These are phyloP conservation scores for Daldinia eschscholtzii DNA, from an alignment of 2,329 filamentous ascomycete species.

Conservation along the genomic window DNA sequence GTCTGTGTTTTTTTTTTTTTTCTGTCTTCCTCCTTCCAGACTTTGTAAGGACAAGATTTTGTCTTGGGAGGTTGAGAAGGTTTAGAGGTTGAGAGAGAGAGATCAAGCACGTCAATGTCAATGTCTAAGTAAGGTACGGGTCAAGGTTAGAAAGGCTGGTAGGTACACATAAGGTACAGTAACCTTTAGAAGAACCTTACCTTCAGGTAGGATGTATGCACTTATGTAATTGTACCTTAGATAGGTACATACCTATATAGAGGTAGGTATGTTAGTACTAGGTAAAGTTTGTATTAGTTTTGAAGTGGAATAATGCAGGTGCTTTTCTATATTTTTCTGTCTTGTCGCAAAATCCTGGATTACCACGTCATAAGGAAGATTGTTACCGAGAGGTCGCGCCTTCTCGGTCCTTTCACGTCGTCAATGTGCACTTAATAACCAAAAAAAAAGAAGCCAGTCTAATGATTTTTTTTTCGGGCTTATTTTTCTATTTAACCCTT, in stretches of 20 bases:
- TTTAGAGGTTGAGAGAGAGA: not conserved
- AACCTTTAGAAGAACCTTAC: no score
- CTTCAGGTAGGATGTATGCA: not conserved
- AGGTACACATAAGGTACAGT: no score
- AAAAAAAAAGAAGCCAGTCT: not conserved
- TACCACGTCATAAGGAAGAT: conserved; percentile 40
- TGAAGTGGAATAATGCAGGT: conserved; percentile 5
- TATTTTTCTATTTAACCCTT: no score
- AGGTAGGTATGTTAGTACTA: conserved; percentile 12
- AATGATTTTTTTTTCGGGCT: no score
- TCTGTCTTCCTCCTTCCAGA: not conserved
- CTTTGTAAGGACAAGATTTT: conserved; percentile 19
- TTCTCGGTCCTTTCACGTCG: conserved; percentile 21
- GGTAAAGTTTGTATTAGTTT: conserved; percentile 21
- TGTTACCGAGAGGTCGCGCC: conserved; percentile 29
- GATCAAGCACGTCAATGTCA: not conserved
- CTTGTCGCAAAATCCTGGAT: conserved; percentile 34
- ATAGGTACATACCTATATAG: not conserved
- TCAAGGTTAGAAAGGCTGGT: not conserved
- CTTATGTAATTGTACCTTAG: not conserved
- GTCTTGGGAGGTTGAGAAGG: conserved; percentile 25
- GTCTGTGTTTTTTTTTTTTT: not conserved
- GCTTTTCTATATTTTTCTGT: conserved; percentile 25
- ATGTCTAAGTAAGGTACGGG: not conserved
- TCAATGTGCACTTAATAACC: conserved; percentile 32